phyloP scores from a whole-genome alignment of 2,329 filamentous ascomycete genomes.

The Aspergillus hiratsukae region DNA sequence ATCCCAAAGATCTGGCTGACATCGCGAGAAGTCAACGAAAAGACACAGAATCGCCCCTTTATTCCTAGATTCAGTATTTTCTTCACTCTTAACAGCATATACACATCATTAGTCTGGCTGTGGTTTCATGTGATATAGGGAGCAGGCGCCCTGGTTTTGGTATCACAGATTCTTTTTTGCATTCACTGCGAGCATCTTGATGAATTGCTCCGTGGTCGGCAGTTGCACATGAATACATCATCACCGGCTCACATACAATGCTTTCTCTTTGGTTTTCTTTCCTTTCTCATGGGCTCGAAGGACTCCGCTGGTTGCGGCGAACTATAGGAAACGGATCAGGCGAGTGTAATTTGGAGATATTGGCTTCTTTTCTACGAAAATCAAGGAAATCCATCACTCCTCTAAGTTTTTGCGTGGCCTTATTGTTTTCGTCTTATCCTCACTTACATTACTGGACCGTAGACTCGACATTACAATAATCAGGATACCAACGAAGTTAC shows the following conservation, averaged over 20 bases:
- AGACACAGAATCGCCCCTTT: background rate
- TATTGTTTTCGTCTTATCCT: background rate
- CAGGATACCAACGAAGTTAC: background rate
- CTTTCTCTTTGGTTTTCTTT: background rate
- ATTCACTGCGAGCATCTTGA: slow-evolving; percentile 10
- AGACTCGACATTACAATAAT: background rate
- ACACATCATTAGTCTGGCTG: slow-evolving; percentile 11
- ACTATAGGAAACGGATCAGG: background rate
- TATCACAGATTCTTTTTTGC: slow-evolving; percentile 13
- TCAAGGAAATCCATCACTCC: background rate
- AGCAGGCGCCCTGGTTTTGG: slow-evolving; percentile 21
- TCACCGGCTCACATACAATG: background rate
- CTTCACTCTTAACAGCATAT: slow-evolving; percentile 16
- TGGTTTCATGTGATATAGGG: slow-evolving; percentile 21
- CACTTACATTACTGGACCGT: no score
- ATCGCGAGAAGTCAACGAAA: background rate
- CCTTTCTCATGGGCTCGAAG: slow-evolving; percentile 1
- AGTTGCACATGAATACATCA: slow-evolving; percentile 7
- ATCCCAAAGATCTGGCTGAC: background rate
- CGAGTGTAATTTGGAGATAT: background rate
- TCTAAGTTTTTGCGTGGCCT: background rate
- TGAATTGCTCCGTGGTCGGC: slow-evolving; percentile 7
- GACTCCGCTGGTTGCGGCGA: background rate
- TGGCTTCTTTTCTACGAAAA: background rate
- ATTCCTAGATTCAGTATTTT: slow-evolving; percentile 1